Percentiles rank a stretch among this genome's conserved stretches.
These are phyloP conservation scores for Neofusicoccum parvum DNA, from an alignment of 2,329 filamentous ascomycete species.

Conservation along the genomic window DNA sequence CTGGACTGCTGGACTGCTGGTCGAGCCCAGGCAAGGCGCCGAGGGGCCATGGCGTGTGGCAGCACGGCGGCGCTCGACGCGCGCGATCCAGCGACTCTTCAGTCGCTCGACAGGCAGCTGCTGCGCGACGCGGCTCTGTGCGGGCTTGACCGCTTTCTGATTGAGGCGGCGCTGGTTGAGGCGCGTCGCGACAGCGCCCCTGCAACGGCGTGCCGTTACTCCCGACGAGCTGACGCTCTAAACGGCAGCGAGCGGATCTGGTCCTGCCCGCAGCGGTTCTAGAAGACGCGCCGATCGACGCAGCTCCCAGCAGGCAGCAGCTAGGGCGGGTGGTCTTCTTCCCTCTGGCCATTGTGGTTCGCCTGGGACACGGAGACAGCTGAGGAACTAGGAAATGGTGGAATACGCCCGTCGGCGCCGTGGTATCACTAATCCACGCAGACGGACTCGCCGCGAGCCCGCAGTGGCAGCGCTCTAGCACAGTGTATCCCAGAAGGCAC, in stretches of 20 bases:
- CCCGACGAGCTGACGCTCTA: conserved; percentile 5
- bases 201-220: conserved; percentile 15
- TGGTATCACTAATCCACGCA: not conserved
- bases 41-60: not conserved
- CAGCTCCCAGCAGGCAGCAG: no score
- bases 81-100: not conserved
- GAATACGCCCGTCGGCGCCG: not conserved
- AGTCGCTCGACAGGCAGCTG: not conserved
- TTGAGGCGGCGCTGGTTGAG: conserved; percentile 1
- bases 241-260: not conserved
- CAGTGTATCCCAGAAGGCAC: not conserved
- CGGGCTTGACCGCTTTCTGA: not conserved
- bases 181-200: not conserved
- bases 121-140: not conserved
- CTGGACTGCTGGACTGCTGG: no score
- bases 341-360: not conserved
- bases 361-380: not conserved
- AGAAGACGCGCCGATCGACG: not conserved
- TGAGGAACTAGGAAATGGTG: not conserved
- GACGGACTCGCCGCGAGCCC: not conserved
- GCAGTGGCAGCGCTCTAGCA: not conserved
- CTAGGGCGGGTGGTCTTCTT: not conserved
- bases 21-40: no score
- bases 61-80: not conserved
- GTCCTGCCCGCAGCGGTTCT: not conserved